phyloP scores from a whole-genome alignment of 306 rosid genomes.

The Trifolium subterraneum region DNA sequence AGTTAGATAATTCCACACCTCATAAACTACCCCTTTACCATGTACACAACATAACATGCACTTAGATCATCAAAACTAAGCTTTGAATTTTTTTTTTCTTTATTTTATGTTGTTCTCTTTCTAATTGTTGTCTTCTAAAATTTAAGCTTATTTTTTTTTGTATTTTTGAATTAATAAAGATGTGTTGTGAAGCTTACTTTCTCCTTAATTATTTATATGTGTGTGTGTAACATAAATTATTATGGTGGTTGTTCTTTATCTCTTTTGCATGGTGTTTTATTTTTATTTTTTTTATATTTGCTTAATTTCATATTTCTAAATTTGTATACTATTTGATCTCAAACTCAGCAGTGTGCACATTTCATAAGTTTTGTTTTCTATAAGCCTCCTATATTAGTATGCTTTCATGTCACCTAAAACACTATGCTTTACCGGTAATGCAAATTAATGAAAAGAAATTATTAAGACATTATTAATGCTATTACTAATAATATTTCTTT shows the following conservation, averaged over 20 bases:
- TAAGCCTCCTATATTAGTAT: constrained; percentile 44
- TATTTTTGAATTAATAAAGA: constrained; percentile 2
- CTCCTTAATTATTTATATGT: background rate
- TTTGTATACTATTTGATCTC: constrained; percentile 31
- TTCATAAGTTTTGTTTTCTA: constrained; percentile 35
- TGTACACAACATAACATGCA: too few relatives aligned
- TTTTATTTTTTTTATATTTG: too few relatives aligned
- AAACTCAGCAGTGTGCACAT: constrained; percentile 15
- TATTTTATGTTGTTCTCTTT: background rate
- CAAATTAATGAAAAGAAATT: constrained; percentile 17
- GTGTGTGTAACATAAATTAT: background rate
- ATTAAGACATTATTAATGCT: constrained; percentile 29
- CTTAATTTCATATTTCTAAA: too few relatives aligned
- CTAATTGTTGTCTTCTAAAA: too few relatives aligned
- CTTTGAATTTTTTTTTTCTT: background rate
- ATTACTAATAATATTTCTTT: constrained; percentile 20
- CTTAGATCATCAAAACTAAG: background rate
- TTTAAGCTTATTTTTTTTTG: background rate
- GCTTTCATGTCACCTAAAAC: constrained; percentile 44
- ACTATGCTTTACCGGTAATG: constrained; percentile 38
- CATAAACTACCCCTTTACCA: too few relatives aligned
- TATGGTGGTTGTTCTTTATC: background rate
- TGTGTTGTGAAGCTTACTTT: background rate
- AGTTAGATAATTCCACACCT: too few relatives aligned
- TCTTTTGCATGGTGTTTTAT: constrained; percentile 45